These are phyloP conservation scores for Arabidopsis arenosa DNA, from an alignment of 345 rosid genomes.

Conservation along the genomic window DNA sequence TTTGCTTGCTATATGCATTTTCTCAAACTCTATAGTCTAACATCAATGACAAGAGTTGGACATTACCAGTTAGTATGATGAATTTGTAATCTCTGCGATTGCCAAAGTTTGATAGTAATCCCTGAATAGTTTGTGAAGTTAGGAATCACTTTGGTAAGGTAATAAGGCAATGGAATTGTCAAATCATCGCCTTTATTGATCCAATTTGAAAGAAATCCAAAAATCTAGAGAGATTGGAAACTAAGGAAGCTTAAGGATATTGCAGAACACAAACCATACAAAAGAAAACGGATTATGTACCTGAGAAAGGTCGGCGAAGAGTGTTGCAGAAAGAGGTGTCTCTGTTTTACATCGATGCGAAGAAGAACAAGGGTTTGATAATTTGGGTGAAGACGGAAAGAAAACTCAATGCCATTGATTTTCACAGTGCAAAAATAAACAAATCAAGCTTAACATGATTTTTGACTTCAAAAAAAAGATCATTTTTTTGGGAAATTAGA, in stretches of 20 bases:
- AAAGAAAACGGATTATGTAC: not conserved
- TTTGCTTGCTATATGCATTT: slow-evolving; percentile 6
- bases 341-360: not conserved
- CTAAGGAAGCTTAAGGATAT: not conserved
- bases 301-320: not conserved
- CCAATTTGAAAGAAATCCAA: not conserved
- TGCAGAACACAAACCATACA: not conserved
- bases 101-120: not conserved
- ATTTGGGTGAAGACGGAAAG: not conserved
- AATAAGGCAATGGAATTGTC: too few relatives aligned
- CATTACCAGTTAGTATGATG: not conserved
- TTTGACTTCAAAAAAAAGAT: not conserved
- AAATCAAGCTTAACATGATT: not conserved
- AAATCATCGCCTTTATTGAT: too few relatives aligned
- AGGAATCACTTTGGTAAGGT: too few relatives aligned
- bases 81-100: not conserved
- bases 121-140: too few relatives aligned
- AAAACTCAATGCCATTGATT: not conserved
- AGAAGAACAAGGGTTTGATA: not conserved
- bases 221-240: not conserved
- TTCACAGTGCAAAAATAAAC: not conserved
- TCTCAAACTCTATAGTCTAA: not conserved
- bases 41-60: not conserved
- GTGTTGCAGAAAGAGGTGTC: not conserved
- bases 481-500: too few relatives aligned